Conservation (phyloP, 345 rosid genomes). For the Gossypioides kirkii region DNA sequence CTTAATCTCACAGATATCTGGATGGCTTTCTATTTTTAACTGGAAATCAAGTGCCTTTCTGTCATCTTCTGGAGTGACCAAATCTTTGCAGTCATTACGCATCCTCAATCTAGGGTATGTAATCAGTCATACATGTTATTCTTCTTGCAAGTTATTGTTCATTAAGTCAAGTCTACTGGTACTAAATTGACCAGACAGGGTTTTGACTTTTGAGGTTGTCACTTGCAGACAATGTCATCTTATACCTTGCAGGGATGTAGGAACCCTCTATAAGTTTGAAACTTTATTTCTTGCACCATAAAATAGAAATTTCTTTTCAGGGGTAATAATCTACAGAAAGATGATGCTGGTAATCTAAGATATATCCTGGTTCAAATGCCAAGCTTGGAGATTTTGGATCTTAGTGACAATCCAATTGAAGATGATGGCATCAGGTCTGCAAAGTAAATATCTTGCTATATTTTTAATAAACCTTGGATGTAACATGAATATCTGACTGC, state of each 20-base stretch:
- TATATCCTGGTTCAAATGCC: constrained; percentile 57
- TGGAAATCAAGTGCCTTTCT: constrained; percentile 31
- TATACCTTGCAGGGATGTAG: background rate
- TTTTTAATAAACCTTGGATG: background rate
- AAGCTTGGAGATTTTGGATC: constrained; percentile 61
- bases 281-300: constrained; percentile 8
- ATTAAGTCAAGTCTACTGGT: background rate
- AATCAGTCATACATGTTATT: background rate
- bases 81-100: constrained; percentile 53
- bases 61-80: constrained; percentile 24
- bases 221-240: background rate
- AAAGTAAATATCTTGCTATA: constrained; percentile 3
- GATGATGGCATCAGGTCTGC: constrained; percentile 77
- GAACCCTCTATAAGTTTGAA: background rate
- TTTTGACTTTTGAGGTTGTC: background rate
- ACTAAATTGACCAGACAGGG: background rate
- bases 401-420: constrained; percentile 78
- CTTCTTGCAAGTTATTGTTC: constrained; percentile 2
- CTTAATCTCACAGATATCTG: constrained; percentile 47
- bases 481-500: constrained; percentile 27
- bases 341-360: constrained; percentile 56
- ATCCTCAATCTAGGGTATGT: constrained; percentile 68
- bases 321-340: constrained; percentile 65
- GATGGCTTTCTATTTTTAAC: constrained; percentile 70
- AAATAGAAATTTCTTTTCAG: constrained; percentile 32